These are phyloP conservation scores for Penicillium goetzii DNA, from an alignment of 495 filamentous ascomycete genomes.

Conservation along the genomic window DNA sequence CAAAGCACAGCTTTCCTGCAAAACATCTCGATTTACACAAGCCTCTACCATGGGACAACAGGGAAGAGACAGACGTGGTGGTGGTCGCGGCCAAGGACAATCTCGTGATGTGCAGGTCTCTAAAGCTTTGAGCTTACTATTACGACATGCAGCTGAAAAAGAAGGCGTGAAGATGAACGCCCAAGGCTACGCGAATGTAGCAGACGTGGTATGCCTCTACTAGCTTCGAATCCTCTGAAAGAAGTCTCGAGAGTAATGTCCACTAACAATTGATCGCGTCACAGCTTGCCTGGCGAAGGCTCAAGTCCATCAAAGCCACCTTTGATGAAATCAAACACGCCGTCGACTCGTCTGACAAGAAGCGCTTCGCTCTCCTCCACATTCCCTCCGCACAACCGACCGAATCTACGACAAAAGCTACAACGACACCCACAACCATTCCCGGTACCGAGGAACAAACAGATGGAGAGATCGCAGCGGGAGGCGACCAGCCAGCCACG, in stretches of 20 bases:
- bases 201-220: conserved; percentile 66
- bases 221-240: neutral
- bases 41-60: conserved; percentile 5
- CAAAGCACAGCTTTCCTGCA: neutral
- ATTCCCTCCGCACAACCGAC: conserved; percentile 38
- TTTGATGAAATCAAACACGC: conserved; percentile 73
- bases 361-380: conserved; percentile 74
- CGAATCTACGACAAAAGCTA: conserved; percentile 22
- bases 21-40: neutral
- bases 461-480: conserved; percentile 9
- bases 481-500: conserved; percentile 16
- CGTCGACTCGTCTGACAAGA: conserved; percentile 81
- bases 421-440: conserved; percentile 17
- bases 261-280: conserved; percentile 3
- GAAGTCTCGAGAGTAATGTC: too few species aligned
- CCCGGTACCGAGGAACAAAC: conserved; percentile 22
- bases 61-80: conserved; percentile 17
- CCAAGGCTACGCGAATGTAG: conserved; percentile 80
- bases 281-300: conserved; percentile 70
- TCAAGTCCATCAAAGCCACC: conserved; percentile 69
- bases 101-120: conserved; percentile 69
- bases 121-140: conserved; percentile 75
- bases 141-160: conserved; percentile 81
- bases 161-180: conserved; percentile 75
- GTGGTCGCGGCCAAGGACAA: conserved; percentile 31